These are phyloP conservation scores for Aegilops tauschii DNA, from an alignment of 176 grass and related monocot species.

Conservation along the genomic window DNA sequence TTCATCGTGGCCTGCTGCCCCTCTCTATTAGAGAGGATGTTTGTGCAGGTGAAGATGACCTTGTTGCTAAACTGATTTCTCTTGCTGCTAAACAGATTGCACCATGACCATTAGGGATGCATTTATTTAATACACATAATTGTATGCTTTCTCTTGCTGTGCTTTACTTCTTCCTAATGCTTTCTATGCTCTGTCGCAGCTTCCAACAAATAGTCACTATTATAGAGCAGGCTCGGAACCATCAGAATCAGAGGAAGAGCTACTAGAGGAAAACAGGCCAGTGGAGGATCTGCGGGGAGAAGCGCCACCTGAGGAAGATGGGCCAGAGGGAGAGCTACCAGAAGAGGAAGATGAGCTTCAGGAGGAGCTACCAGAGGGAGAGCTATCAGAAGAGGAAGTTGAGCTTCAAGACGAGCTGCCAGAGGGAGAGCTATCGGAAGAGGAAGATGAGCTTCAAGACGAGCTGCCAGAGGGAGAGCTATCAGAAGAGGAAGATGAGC, in stretches of 20 bases:
- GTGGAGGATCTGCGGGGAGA: background rate
- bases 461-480: too few species aligned
- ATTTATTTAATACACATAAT: background rate
- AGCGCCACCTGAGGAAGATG: background rate
- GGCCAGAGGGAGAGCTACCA: background rate
- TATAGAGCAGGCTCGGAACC: background rate
- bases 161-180: background rate
- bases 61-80: background rate
- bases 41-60: slow-evolving; percentile 42
- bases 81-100: background rate
- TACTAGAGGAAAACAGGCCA: background rate
- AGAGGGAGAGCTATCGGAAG: background rate
- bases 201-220: background rate
- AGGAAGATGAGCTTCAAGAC: too few species aligned
- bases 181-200: background rate
- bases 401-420: background rate
- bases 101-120: background rate
- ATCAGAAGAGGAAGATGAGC: background rate
- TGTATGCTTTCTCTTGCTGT: background rate
- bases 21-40: slow-evolving; percentile 43
- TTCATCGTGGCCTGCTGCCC: slow-evolving; percentile 44
- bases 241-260: background rate
- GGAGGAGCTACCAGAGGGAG: background rate
- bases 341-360: background rate
- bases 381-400: background rate